Conservation (phyloP, 441 rosid species). For the Metrosideros polymorpha region DNA sequence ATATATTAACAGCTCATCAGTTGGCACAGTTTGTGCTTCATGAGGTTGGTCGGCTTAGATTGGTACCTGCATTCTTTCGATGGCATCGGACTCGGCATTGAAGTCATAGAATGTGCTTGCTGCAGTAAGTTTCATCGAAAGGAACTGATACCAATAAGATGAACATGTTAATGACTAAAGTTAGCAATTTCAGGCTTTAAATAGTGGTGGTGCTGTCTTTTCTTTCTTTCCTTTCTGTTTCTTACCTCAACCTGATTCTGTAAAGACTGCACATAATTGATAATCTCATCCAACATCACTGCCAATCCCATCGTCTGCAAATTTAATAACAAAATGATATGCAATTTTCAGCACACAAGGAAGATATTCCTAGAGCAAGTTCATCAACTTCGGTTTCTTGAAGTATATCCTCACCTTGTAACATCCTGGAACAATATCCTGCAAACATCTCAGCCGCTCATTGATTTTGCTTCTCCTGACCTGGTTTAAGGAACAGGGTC, state of each 20-base stretch:
- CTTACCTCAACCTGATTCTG: constrained; percentile 63
- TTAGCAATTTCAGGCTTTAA: background rate
- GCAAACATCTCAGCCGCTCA: constrained; percentile 58
- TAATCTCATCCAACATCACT: constrained; percentile 54
- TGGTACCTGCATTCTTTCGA: constrained; percentile 21
- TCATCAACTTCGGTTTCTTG: background rate
- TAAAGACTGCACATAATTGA: constrained; percentile 52
- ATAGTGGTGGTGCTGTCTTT: background rate
- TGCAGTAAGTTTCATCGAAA: constrained; percentile 60
- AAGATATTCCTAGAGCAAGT: background rate
- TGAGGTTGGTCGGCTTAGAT: background rate
- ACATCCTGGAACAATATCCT: constrained; percentile 78
- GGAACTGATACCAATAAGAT: constrained; percentile 28
- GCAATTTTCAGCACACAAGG: background rate
- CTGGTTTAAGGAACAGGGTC: constrained; percentile 11
- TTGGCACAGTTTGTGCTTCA: background rate
- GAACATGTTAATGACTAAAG: background rate
- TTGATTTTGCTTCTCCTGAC: constrained; percentile 76
- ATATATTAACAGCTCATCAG: background rate
- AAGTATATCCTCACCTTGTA: constrained; percentile 35
- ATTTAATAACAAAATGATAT: background rate
- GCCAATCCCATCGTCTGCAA: constrained; percentile 66
- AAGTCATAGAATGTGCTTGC: constrained; percentile 25
- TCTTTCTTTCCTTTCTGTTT: background rate
- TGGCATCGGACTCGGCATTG: constrained; percentile 13